Conservation (phyloP, 805 yeast genomes). For the Pichia rugopelliculosa region DNA sequence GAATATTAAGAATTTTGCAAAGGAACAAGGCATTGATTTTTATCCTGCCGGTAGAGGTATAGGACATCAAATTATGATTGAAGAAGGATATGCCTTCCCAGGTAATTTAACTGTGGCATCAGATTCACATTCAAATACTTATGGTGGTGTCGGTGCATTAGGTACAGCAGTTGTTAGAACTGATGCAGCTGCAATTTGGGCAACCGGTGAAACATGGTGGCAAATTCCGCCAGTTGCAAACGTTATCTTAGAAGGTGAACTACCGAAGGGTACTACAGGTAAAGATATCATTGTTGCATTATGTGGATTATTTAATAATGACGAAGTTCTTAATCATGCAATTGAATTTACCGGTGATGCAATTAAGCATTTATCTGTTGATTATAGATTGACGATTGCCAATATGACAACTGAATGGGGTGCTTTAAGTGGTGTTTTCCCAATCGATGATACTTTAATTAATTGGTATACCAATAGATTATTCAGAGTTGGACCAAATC, state of each 20-base stretch:
- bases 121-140: constrained; percentile 95
- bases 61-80: constrained; percentile 98
- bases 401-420: constrained; percentile 99
- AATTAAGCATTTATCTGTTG: constrained; percentile 59
- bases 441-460: constrained; percentile 77
- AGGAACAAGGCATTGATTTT: constrained; percentile 86
- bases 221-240: constrained; percentile 98
- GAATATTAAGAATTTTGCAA: constrained; percentile 86
- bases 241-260: constrained; percentile 74
- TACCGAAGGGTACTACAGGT: constrained; percentile 87
- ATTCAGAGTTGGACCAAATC: constrained; percentile 38
- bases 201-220: constrained; percentile 99
- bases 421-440: constrained; percentile 93
- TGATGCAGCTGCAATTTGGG: constrained; percentile 99
- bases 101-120: constrained; percentile 89
- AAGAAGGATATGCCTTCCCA: constrained; percentile 98
- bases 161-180: constrained; percentile 99
- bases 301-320: constrained; percentile 89
- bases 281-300: constrained; percentile 95
- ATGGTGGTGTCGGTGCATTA: constrained; percentile 92
- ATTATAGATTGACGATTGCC: constrained; percentile 86
- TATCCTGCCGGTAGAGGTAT: constrained; percentile 99
- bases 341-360: constrained; percentile 89
- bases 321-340: constrained; percentile 89
- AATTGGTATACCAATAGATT: constrained; percentile 70